Evolutionary conservation across 75 land plant genomes (phyloP), one percentile per base, ranked within the genome.

Genomic region (Pinus tabuliformis): DNA sequence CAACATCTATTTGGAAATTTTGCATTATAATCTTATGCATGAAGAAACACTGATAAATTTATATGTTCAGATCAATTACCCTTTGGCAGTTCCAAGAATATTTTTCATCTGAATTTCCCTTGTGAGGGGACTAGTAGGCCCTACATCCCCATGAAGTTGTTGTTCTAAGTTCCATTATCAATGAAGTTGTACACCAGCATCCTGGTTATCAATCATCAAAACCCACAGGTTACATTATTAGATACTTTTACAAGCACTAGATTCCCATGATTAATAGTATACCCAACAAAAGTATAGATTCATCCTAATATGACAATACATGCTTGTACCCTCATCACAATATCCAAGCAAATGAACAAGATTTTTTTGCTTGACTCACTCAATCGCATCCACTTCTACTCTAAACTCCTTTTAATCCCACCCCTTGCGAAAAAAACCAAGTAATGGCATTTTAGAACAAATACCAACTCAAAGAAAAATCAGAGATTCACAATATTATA

Each of bases 251-350:
- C 5, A 37, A 37, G 39, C 39, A 37, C 3, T 37, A 5, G 39
- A 37, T 37, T 37, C 5, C 39, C 39, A 37, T 37, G 5, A 37
- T 37, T 5, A 37, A 3, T 37, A 37, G 1, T 37, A 37, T 37
- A 37, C 39, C 39, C 39, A 83, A 85, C 85, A 16, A 89, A 83
- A 72, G 85, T 71, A 85, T 37, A 37, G 39, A 37, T 37, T 5
- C 39, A 37, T 37, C 1, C 2, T 3, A 5, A 36, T 37, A 37
- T 37, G 39, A 37, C 39, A 37, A 26, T 85, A 93, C 95, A 91
- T 93, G 73, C 91, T 80, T 73, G 89, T 86, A 58, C 91, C 92
- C 79, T 93, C 93, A 56, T 80, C 91, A 72, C 96, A 93, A 70
- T 89, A 93, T 20, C 96, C 96, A 12, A 91, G 83, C 78, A 93